Percentiles rank a stretch among this genome's conserved stretches.
Evolutionary conservation across 257 asterid species (phyloP).

Genomic region (Nicotiana otophora): DNA sequence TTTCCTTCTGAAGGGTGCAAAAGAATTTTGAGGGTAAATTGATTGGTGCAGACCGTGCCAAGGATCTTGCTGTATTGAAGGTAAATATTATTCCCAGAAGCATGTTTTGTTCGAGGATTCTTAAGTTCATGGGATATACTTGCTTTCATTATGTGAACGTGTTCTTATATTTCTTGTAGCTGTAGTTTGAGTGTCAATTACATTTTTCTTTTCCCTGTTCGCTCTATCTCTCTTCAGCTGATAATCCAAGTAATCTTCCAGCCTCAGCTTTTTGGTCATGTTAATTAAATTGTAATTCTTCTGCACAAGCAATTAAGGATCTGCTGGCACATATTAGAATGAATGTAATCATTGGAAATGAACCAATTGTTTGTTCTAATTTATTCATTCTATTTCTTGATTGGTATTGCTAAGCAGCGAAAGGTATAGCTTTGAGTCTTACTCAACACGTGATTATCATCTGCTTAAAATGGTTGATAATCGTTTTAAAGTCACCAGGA

Average conservation of each 20-base stretch:
- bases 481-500: neutral
- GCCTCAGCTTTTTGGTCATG: neutral
- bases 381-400: neutral
- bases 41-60: conserved; percentile 94
- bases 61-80: conserved; percentile 97
- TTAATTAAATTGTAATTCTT: neutral
- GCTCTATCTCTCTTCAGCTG: neutral
- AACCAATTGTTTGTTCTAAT: neutral
- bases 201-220: neutral
- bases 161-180: neutral
- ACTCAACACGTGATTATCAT: neutral
- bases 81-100: conserved; percentile 27
- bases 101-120: neutral
- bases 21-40: conserved; percentile 88
- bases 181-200: neutral
- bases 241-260: neutral
- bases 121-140: neutral
- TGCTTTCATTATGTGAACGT: neutral
- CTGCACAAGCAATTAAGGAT: neutral
- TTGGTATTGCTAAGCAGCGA: neutral
- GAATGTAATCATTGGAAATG: neutral
- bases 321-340: neutral
- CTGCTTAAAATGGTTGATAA: neutral
- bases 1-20: conserved; percentile 55
- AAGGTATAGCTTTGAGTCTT: neutral